Evolutionary conservation across 306 rosid genomes (phyloP), one percentile per base, ranked within the genome.

Genomic region (Rosa multiflora): DNA sequence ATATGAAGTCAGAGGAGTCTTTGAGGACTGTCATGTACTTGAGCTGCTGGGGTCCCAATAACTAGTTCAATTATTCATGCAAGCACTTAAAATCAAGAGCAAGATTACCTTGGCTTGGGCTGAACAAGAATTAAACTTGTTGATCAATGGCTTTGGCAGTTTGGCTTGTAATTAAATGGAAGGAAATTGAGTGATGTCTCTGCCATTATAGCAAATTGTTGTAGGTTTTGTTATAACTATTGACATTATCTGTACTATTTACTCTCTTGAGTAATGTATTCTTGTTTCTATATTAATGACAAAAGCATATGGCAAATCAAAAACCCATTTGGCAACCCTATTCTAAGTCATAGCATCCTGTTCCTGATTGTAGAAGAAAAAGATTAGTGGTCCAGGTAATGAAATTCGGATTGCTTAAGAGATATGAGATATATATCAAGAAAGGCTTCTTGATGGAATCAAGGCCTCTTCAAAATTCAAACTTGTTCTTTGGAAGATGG

Each of bases 11-110:
- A 4, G 82, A 80, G 64, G 87, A 84, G 58, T 84, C 85, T 6
- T 43, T 84, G 39, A 84, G 87, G 49, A 81, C 77, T 5, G 82
- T 84, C 80, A 84, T 84, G 85, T 84, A 48, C 47, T 70, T 84
- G 59, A 84, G 80, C 75, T 84, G 88, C 53, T 84, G 85, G 88
- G 88, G 81, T 63, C 88, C 88, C 44, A 84, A 79, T 39, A 8
- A 75, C 17, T 10, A 39, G 4, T 8, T 35, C 44, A 15, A 64
- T 17, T 6, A 8, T 37, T 15, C 47, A 17, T 1, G 23, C 47
- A 37, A 66, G 47, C 23, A 15, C 56, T 0, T 5, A 23, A 15
- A 44, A 75, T 8, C 70, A 17, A 75, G 70, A 44, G 29, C 58
- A 9, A 21, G 51, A 42, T 72, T 3, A 20, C 43, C 17, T 39